Base-by-base conservation (phyloP, 805 yeast species). In the Starmerella cellae region DNA sequence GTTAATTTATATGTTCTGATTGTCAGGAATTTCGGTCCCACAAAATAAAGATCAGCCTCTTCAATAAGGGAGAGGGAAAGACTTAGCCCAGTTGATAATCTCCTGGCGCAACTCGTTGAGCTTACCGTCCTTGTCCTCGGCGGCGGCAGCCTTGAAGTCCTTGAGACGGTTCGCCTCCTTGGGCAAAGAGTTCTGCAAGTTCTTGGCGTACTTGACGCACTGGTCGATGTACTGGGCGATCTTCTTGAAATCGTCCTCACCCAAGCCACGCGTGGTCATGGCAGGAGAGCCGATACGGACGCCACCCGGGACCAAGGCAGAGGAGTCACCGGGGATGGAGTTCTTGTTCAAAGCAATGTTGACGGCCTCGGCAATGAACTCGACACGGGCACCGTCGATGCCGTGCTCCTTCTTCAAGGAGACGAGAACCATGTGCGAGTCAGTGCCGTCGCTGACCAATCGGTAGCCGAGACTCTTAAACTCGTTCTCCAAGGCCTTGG, bases 271-370 rank as follows among this genome's bases (percentile, higher is more conserved):
- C 46, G 96, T 83, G 51, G 95, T 76, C 97, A 88, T 88, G 44
- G 96, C 96, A 52, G 98, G 98, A 39, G 98, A 82, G 60, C 98
- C 98, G 49, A 88, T 80, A 69, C 98, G 82, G 52, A 88, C 76
- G 63, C 98, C 98, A 56, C 94, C 88, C 61, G 98, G 97, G 51
- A 85, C 88, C 51, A 88, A 73, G 41, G 97, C 97, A 35, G 94
- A 81, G 66, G 81, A 83, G 68, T 88, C 98, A 61, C 96, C 96
- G 50, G 98, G 97, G 52, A 88, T 84, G 37, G 98, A 79, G 75
- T 91, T 91, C 70, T 91, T 91, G 77, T 91, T 91, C 55, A 85
- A 75, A 33, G 97, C 96, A 60, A 91, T 84, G 74, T 88, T 87
- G 57, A 82, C 77, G 61, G 80, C 77, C 69, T 91, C 98, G 63